Conservation (phyloP, 2,329 filamentous ascomycete species). For the Pyrenochaeta sp. region DNA sequence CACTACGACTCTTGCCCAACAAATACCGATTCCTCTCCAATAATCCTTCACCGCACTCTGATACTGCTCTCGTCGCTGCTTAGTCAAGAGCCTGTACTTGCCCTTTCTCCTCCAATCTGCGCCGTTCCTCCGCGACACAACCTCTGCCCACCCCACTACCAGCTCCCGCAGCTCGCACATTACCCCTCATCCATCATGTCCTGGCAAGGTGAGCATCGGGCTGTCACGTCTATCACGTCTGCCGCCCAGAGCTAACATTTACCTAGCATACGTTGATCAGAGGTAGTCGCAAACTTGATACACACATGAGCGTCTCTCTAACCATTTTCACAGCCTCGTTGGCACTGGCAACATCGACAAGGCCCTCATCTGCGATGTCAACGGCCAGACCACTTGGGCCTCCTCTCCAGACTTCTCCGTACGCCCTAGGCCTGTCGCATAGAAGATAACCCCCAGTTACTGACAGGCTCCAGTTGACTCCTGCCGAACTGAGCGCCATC, state of each 20-base stretch:
- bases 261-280: constrained; percentile 51
- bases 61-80: constrained; percentile 27
- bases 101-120: constrained; percentile 22
- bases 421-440: constrained; percentile 53
- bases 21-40: no score
- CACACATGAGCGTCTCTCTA: constrained; percentile 12
- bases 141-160: constrained; percentile 18
- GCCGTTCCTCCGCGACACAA: constrained; percentile 14
- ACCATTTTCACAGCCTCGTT: constrained; percentile 45
- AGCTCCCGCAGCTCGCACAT: constrained; percentile 32
- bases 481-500: constrained; percentile 63
- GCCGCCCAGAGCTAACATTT: constrained; percentile 27
- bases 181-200: constrained; percentile 48
- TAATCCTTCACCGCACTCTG: constrained; percentile 37
- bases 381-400: constrained; percentile 69
- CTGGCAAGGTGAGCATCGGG: constrained; percentile 50
- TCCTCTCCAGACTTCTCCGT: constrained; percentile 89
- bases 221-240: constrained; percentile 12
- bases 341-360: constrained; percentile 56
- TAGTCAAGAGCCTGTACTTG: constrained; percentile 33
- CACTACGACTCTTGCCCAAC: constrained; percentile 23
- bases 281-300: constrained; percentile 34
- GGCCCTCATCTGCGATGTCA: constrained; percentile 59
- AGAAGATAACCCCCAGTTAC: no score
- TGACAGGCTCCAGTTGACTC: constrained; percentile 54